Percentiles rank a stretch among this genome's conserved stretches.
These are phyloP conservation scores for Magnolia officinalis DNA, from an alignment of 164 flowering plant species.

Conservation along the genomic window DNA sequence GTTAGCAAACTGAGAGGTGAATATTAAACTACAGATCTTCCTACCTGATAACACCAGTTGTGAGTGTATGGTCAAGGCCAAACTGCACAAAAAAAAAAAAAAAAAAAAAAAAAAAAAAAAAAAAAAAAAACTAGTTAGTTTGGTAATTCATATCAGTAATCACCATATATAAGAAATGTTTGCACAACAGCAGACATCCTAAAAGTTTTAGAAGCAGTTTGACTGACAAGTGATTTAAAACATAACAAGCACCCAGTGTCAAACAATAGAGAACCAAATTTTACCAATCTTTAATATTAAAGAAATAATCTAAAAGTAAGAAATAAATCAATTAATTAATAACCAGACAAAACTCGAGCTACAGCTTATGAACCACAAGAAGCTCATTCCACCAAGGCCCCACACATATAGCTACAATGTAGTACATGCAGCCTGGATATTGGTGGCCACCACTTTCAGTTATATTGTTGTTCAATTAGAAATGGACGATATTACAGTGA, in stretches of 20 bases:
- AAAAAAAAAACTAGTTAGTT: slow-evolving; percentile 1
- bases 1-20: neutral
- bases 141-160: neutral
- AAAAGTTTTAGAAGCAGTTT: neutral
- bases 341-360: neutral
- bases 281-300: too few species aligned
- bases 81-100: slow-evolving; percentile 51
- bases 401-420: neutral
- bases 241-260: neutral
- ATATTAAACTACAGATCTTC: neutral
- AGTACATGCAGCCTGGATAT: too few species aligned
- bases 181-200: neutral
- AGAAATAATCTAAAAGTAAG: neutral
- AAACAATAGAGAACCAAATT: neutral
- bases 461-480: too few species aligned
- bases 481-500: too few species aligned
- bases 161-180: neutral
- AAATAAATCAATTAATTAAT: too few species aligned
- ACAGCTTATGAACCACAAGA: neutral
- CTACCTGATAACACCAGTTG: slow-evolving; percentile 97
- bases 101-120: slow-evolving; percentile 5
- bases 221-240: neutral
- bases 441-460: neutral
- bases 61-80: slow-evolving; percentile 97
- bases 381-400: neutral